Percentiles rank a stretch among this genome's conserved stretches.
Conservation (phyloP, 2,329 filamentous ascomycete species). For the Penicillium sp. region DNA sequence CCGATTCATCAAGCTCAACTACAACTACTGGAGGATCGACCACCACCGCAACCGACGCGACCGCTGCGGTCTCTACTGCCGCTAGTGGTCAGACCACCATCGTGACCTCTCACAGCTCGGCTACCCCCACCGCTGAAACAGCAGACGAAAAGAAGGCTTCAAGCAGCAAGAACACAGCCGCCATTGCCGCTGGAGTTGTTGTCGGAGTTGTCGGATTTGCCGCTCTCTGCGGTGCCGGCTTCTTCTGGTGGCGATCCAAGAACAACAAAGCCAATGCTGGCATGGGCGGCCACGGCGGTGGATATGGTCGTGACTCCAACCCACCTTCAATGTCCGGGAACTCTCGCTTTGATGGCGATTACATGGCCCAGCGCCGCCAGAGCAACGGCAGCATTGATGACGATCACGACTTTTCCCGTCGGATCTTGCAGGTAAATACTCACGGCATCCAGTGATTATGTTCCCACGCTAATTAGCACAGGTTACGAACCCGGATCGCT, state of each 20-base stretch:
- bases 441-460: not conserved
- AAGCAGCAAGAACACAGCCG: slow-evolving; percentile 68
- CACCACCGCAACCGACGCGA: slow-evolving; percentile 8
- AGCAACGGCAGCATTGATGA: slow-evolving; percentile 97
- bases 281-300: slow-evolving; percentile 74
- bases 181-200: slow-evolving; percentile 84
- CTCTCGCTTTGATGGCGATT: slow-evolving; percentile 78
- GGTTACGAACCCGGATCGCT: slow-evolving; percentile 39
- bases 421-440: slow-evolving; percentile 81
- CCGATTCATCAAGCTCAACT: slow-evolving; percentile 24
- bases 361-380: slow-evolving; percentile 78
- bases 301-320: slow-evolving; percentile 67
- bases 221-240: slow-evolving; percentile 66
- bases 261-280: slow-evolving; percentile 80
- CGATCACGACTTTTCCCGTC: slow-evolving; percentile 93
- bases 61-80: slow-evolving; percentile 24
- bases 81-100: slow-evolving; percentile 35
- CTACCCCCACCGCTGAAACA: slow-evolving; percentile 1
- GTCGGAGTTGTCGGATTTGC: slow-evolving; percentile 73
- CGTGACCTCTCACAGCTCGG: slow-evolving; percentile 32
- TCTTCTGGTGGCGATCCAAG: slow-evolving; percentile 74
- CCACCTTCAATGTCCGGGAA: slow-evolving; percentile 71
- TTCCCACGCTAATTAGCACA: slow-evolving; percentile 11
- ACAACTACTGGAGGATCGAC: slow-evolving; percentile 15
- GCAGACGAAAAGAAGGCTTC: slow-evolving; percentile 21